Evolutionary conservation across 2,329 filamentous ascomycete species (phyloP).

Genomic region (Knufia fluminis): DNA sequence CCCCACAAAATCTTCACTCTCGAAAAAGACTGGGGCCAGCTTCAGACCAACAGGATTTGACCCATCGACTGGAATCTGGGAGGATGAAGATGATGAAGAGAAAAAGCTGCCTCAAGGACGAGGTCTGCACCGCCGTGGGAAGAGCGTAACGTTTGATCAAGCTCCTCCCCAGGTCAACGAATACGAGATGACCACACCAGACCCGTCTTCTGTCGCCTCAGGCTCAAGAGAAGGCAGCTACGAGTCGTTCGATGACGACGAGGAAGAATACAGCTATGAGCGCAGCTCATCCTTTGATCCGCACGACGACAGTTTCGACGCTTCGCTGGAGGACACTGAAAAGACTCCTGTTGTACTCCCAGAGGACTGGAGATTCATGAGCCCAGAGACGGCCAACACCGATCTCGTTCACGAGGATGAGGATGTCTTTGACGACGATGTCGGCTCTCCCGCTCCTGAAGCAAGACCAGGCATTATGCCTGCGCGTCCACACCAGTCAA

Average conservation of each 20-base stretch:
- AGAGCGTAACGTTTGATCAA: conserved; percentile 94
- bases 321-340: conserved; percentile 86
- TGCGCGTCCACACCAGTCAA: conserved; percentile 48
- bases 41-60: conserved; percentile 44
- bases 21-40: conserved; percentile 51
- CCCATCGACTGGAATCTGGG: conserved; percentile 58
- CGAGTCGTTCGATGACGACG: conserved; percentile 66
- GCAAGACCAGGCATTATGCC: conserved; percentile 37
- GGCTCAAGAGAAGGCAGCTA: conserved; percentile 90
- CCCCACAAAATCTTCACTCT: conserved; percentile 83
- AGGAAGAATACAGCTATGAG: conserved; percentile 57
- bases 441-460: conserved; percentile 60
- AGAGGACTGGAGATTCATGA: conserved; percentile 85
- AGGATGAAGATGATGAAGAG: conserved; percentile 52
- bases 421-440: conserved; percentile 55
- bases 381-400: conserved; percentile 51
- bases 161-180: conserved; percentile 92
- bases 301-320: conserved; percentile 86
- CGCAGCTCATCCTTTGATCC: conserved; percentile 48
- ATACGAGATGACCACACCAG: conserved; percentile 95
- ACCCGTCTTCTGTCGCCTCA: conserved; percentile 82
- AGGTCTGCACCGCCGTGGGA: conserved; percentile 71
- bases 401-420: conserved; percentile 48
- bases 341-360: conserved; percentile 97
- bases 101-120: conserved; percentile 55